Evolutionary conservation across 169 alveolate genomes (phyloP), one percentile per base, ranked within the genome.

Genomic region (Cryptosporidium viatorum): DNA sequence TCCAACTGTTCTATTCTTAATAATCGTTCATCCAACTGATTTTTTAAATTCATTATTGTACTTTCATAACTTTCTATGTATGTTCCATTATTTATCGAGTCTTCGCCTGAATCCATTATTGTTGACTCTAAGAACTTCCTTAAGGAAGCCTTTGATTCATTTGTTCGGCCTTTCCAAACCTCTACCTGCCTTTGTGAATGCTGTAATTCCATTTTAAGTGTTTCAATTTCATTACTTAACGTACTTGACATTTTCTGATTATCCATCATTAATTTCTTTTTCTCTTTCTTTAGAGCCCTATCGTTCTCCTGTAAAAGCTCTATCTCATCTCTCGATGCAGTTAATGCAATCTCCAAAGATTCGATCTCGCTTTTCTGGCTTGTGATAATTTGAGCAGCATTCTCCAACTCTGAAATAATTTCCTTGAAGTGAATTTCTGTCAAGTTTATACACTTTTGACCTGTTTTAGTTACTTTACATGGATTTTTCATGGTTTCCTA

Each of bases 81-180:
- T 29, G 67, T 71, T 41, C 68, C 55, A 80, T 50, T 43, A 45
- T 45, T 39, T 1, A 59, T 60, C 10, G 89, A 35, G 0, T 41
- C 59, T 23, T 65, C 68, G 3, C 74, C 74, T 14, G 52, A 41
- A 23, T 80, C 89, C 89, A 80, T 80, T 3, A 80, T 80, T 65
- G 89, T 65, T 18, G 89, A 80, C 45, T 80, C 89, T 12, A 80
- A n/a, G 62, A 80, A 80, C 70, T 80, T 80, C 31, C 75, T 80
- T 21, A 80, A 65, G 26, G 89, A 80, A 26, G 73, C 80, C 33
- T 80, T 59, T 37, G 75, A 80, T 80, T 80, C 89, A 37, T 33
- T 37, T 43, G 89, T 65, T 43, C 89, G 71, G 26, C 68, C 68
- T 18, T 80, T 80, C 89, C 89, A 80, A 37, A 80, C 74, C 43